Conservation (phyloP, 345 rosid species). For the Hibiscus tridactylites region DNA sequence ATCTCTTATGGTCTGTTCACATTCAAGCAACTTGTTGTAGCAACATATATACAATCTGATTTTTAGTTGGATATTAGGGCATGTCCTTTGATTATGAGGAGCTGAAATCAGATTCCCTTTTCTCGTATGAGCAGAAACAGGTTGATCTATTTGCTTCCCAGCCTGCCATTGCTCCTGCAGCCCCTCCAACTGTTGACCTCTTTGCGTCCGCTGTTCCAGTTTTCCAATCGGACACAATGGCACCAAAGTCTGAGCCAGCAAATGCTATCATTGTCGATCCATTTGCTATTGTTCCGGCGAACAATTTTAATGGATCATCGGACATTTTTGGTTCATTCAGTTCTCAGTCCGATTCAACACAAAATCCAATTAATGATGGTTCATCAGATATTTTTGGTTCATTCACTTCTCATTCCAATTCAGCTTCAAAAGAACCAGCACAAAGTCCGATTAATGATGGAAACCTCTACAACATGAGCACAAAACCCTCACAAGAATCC, state of each 20-base stretch:
- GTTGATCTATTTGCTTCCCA: slow-evolving; percentile 42
- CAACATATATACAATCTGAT: not conserved
- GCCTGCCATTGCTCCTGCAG: slow-evolving; percentile 35
- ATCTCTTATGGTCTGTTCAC: not conserved
- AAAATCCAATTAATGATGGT: slow-evolving; percentile 26
- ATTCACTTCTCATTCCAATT: slow-evolving; percentile 51
- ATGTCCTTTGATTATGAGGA: not conserved
- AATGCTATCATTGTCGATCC: slow-evolving; percentile 53
- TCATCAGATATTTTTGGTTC: slow-evolving; percentile 83
- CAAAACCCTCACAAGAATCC: slow-evolving; percentile 30
- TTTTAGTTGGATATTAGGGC: not conserved
- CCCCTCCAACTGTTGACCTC: slow-evolving; percentile 50
- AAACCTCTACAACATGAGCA: slow-evolving; percentile 30
- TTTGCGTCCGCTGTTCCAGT: slow-evolving; percentile 49
- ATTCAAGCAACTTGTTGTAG: not conserved
- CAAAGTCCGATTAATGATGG: slow-evolving; percentile 29
- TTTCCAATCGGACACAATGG: slow-evolving; percentile 34
- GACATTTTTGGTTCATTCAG: slow-evolving; percentile 76
- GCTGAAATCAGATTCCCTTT: slow-evolving; percentile 1
- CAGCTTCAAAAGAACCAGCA: slow-evolving; percentile 34
- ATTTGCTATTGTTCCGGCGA: slow-evolving; percentile 72
- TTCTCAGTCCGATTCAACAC: slow-evolving; percentile 43
- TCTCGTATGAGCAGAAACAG: slow-evolving; percentile 28
- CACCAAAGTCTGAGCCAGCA: slow-evolving; percentile 27
- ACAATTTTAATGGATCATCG: slow-evolving; percentile 76